Evolutionary conservation across 2,329 filamentous ascomycete genomes (phyloP).

Genomic region (Chalaropsis thielavioides): DNA sequence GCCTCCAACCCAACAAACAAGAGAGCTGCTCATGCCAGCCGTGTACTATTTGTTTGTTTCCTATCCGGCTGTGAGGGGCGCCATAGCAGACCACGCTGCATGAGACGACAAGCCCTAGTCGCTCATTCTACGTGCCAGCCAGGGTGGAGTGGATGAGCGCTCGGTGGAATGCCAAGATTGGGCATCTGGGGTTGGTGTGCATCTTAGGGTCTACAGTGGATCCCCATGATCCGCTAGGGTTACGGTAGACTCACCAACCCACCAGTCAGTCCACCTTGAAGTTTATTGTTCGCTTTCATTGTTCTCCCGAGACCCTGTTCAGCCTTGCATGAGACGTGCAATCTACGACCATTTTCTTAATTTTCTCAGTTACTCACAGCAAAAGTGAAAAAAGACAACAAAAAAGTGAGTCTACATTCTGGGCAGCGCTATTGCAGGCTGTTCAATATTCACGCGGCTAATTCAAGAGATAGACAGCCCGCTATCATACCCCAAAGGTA

Average conservation of each 20-base stretch:
- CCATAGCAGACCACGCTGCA: no score
- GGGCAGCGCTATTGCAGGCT: neutral
- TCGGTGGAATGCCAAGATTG: neutral
- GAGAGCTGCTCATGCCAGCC: neutral
- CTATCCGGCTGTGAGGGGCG: no score
- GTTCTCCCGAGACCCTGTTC: neutral
- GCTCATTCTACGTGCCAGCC: neutral
- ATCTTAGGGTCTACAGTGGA: neutral
- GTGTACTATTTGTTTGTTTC: neutral
- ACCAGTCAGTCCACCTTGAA: neutral
- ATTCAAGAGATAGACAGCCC: neutral
- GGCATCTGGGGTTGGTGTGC: neutral
- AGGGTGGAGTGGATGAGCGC: neutral
- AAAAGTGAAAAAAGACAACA: neutral
- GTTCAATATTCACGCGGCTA: neutral
- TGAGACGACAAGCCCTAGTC: no score
- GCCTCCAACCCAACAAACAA: no score
- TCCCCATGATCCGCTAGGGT: neutral
- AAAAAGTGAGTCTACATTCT: neutral
- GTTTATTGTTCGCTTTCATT: neutral
- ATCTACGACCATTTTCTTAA: neutral
- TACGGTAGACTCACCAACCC: neutral
- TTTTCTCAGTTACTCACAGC: neutral
- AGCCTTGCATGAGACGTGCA: neutral
- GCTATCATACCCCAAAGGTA: neutral